Evolutionary conservation across 768 basidiomycete species (phyloP).

Genomic region (Suillus ampliporus): DNA sequence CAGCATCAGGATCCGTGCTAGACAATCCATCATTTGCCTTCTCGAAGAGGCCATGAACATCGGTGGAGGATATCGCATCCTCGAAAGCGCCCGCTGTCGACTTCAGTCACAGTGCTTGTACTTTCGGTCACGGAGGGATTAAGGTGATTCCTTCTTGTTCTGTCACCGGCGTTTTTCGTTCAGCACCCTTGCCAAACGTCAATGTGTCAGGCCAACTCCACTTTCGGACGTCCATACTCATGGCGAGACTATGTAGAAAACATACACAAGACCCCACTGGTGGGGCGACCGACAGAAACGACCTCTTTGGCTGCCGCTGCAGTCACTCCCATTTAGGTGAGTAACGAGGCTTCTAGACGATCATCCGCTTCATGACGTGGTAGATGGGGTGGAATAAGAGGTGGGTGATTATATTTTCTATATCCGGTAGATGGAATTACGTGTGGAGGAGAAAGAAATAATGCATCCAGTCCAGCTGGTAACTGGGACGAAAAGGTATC

Average conservation of each 20-base stretch:
- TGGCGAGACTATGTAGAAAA: slow-evolving; percentile 46
- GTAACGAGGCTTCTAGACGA: slow-evolving; percentile 32
- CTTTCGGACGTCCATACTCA: slow-evolving; percentile 60
- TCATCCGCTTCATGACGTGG: slow-evolving; percentile 9
- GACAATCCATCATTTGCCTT: slow-evolving; percentile 16
- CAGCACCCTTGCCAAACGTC: slow-evolving; percentile 60
- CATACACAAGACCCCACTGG: slow-evolving; percentile 53
- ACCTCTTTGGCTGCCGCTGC: slow-evolving; percentile 18
- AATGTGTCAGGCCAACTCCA: slow-evolving; percentile 78
- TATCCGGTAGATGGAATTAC: slow-evolving; percentile 63
- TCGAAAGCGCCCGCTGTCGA: slow-evolving; percentile 42
- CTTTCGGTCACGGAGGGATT: slow-evolving; percentile 9
- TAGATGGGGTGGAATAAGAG: slow-evolving; percentile 45
- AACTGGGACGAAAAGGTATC: slow-evolving; percentile 57
- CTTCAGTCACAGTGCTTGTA: slow-evolving; percentile 27
- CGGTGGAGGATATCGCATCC: slow-evolving; percentile 47
- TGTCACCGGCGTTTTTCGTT: neutral
- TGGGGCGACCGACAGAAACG: slow-evolving; percentile 2
- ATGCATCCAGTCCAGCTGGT: slow-evolving; percentile 48
- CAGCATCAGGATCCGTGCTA: slow-evolving; percentile 1
- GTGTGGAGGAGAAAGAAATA: slow-evolving; percentile 59
- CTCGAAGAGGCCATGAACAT: slow-evolving; percentile 30
- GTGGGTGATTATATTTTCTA: slow-evolving; percentile 49
- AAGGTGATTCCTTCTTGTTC: slow-evolving; percentile 8
- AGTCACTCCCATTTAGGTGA: slow-evolving; percentile 31